Evolutionary conservation across 2,329 filamentous ascomycete species (phyloP), one percentile per base, ranked within the genome.

Genomic region (Pseudogymnoascus sp.): DNA sequence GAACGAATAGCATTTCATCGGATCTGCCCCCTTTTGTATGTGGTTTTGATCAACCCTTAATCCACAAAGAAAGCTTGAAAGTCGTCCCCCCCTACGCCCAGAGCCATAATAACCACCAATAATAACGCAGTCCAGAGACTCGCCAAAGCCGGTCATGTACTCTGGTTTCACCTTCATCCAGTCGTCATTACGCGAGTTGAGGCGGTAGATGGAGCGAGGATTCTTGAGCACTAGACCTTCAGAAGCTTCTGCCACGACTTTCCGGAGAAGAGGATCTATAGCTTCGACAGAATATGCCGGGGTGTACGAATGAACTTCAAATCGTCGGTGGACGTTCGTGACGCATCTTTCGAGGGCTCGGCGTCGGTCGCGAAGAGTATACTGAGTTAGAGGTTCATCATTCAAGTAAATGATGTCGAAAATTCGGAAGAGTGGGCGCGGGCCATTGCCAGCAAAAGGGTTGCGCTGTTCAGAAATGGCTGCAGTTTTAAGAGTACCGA

Each of bases 121-220:
- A 13, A 99, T 79, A 12, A 96, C 76, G 65, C 91, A 90, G 70
- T 99, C 94, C 3, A 99, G 82, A 0, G 88, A 90, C 73, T 97
- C 92, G 63, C 94, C 94, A 71, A 94, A 96, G 63, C 96, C 92
- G 2, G 86, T 86, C 92, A 97, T 96, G 72, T 99, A 99, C 65
- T 99, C 94, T 1, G 94, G 94, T 69, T 99, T 99, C 7, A 99
- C 92, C 71, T 99, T 99, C 74, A 96, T 87, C 94, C 94, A 99
- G 72, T 96, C 90, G 67, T 95, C 89, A 67, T 95, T 94, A 55
- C 94, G 87, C 65, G 90, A 89, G 69, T 95, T 96, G 8, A 97
- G 79, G 5, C 84, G 81, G 71, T 99, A 99, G 68, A 83, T 81
- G 0, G 92, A 95, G 4, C 87, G 81, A 6, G 94, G 94, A 64